Evolutionary conservation across 108 stramenopile species (phyloP), one percentile per base, ranked within the genome.

Genomic region (Nannochloropsis granulata): DNA sequence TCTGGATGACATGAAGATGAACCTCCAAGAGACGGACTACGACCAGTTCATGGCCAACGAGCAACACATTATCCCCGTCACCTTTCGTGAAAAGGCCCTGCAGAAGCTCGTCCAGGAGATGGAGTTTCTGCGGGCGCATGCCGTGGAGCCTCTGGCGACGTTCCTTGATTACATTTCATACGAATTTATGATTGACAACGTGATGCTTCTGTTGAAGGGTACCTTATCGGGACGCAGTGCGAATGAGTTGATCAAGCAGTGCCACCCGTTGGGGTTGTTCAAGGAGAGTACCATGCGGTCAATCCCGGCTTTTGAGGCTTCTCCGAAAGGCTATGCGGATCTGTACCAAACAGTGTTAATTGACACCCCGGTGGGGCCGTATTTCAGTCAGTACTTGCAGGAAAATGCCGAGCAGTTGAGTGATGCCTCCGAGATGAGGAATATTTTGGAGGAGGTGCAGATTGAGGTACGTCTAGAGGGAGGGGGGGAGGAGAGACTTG

Each of bases 101-200:
- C 25, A 90, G 25, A 91, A 98, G 95, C 90, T 98, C 82, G 98
- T 83, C 10, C 90, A 91, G 13, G 98, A 99, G 91, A 97, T 99
- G 92, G 90, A 96, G 86, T 97, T 96, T 91, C 88, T 99, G 46
- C 94, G 97, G 80, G 94, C 96, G n/a, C 97, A 99, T 82, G 92
- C 97, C 21, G 93, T 95, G 24, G 95, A 97, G 85, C 97, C 97
- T 3, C 93, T 99, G 81, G 90, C 95, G 45, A 95, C 94, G 78
- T 99, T 99, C 91, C 86, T 99, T 46, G 98, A 99, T 82, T 99
- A 97, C 91, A 96, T 99, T 88, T 96, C 95, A 13, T 97, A 97
- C 90, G 98, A 99, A 92, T 99, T 98, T 93, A 98, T 98, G 97
- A 99, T 99, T 90, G 97, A 98, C 87, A 99, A 98, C 88, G 94